A percentile compares a stretch with the other conserved stretches of the same genome.
Evolutionary conservation across 2,329 filamentous ascomycete species (phyloP).

Genomic region (Aphanocladium album): DNA sequence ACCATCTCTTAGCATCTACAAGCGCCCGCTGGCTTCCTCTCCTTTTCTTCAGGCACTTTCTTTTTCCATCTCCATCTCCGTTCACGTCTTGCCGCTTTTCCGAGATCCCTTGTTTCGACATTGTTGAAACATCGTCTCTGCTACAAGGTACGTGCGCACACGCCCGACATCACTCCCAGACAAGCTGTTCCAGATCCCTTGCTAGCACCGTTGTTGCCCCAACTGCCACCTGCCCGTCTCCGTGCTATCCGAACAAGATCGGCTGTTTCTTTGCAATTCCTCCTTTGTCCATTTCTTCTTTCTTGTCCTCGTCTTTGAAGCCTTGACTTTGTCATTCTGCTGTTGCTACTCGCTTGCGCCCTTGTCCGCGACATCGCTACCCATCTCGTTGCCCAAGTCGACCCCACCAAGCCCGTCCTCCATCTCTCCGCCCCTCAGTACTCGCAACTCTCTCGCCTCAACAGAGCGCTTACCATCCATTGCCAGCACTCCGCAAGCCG

Average conservation of each 20-base stretch:
- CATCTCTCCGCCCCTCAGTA: background rate
- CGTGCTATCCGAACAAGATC: conserved; percentile 2
- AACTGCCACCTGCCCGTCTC: background rate
- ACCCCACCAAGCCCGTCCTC: conserved; percentile 7
- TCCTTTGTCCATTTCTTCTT: too few species aligned
- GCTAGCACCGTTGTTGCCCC: background rate
- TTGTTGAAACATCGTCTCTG: background rate
- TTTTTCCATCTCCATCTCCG: background rate
- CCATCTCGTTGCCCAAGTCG: conserved; percentile 4
- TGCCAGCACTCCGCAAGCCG: background rate
- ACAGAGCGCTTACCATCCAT: conserved; percentile 3
- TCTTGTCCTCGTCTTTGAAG: background rate
- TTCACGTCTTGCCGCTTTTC: background rate
- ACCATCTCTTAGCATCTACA: background rate
- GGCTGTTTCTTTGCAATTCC: background rate
- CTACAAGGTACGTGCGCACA: conserved; percentile 10
- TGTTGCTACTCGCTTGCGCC: background rate
- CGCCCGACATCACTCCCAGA: background rate
- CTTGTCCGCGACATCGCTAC: background rate
- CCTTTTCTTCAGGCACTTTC: background rate
- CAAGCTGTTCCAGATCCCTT: conserved; percentile 1
- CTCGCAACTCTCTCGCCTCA: conserved; percentile 3
- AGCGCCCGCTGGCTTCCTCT: background rate
- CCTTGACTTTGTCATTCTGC: background rate
- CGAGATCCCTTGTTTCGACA: background rate